These are phyloP conservation scores for Neodidymelliopsis sp. DNA, from an alignment of 2,329 filamentous ascomycete genomes.

Conservation along the genomic window DNA sequence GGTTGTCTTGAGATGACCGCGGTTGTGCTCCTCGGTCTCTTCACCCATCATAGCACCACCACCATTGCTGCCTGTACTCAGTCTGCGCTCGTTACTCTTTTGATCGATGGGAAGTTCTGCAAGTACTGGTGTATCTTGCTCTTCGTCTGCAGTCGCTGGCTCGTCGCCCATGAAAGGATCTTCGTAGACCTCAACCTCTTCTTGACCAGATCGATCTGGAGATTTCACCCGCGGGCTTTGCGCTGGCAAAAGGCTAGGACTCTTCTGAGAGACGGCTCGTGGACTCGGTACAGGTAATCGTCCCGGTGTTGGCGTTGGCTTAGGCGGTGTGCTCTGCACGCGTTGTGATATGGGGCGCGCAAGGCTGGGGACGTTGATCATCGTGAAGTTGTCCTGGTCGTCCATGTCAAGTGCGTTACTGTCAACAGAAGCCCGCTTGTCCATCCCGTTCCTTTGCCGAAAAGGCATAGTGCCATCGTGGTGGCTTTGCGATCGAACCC, in stretches of 20 bases:
- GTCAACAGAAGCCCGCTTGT: constrained; percentile 51
- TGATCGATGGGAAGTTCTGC: constrained; percentile 61
- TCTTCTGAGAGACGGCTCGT: constrained; percentile 34
- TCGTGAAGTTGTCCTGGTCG: constrained; percentile 60
- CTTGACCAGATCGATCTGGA: constrained; percentile 45
- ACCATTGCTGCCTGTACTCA: constrained; percentile 38
- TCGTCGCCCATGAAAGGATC: constrained; percentile 57
- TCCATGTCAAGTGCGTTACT: constrained; percentile 45
- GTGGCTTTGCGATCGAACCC: constrained; percentile 45
- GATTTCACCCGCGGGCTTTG: constrained; percentile 43
- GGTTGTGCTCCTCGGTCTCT: constrained; percentile 32
- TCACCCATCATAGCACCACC: constrained; percentile 40
- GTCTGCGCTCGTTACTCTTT: constrained; percentile 48
- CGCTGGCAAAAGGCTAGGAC: constrained; percentile 33
- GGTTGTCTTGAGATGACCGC: constrained; percentile 48
- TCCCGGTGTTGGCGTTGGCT: constrained; percentile 31
- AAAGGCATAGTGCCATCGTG: constrained; percentile 43
- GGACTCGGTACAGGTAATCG: constrained; percentile 41
- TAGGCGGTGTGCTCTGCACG: constrained; percentile 44
- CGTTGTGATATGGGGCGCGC: constrained; percentile 38
- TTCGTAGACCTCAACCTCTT: constrained; percentile 61
- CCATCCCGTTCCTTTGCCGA: constrained; percentile 49
- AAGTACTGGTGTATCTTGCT: constrained; percentile 55
- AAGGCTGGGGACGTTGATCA: constrained; percentile 56
- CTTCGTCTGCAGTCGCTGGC: constrained; percentile 32